phyloP scores from a whole-genome alignment of 805 yeast genomes.

The Metschnikowia chrysomelidarum region DNA sequence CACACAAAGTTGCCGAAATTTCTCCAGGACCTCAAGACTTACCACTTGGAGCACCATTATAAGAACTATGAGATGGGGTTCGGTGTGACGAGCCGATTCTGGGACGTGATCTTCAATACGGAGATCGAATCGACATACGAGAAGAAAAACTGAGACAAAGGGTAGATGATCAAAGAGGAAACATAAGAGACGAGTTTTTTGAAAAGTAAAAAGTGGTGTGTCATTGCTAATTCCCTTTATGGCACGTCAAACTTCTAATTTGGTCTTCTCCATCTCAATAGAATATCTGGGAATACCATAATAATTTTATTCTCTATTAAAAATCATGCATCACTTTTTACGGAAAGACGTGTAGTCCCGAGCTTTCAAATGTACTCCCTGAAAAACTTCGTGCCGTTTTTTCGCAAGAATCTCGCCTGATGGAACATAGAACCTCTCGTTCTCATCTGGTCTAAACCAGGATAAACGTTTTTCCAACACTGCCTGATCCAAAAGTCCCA shows the following conservation, averaged over 20 bases:
- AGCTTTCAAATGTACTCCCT: constrained; percentile 1
- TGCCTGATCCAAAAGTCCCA: constrained; percentile 10
- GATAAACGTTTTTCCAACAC: constrained; percentile 9
- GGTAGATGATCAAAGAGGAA: too few species aligned
- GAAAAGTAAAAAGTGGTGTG: too few species aligned
- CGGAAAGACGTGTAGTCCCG: constrained; percentile 7
- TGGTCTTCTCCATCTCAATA: too few species aligned
- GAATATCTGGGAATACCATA: too few species aligned
- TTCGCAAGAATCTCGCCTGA: background rate
- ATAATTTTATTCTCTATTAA: too few species aligned
- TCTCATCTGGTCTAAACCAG: constrained; percentile 3
- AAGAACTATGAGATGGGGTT: constrained; percentile 95
- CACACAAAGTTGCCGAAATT: constrained; percentile 79
- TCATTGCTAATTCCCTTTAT: too few species aligned
- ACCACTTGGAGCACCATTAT: constrained; percentile 96
- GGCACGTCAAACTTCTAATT: too few species aligned
- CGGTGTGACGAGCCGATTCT: constrained; percentile 90
- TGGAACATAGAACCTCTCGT: constrained; percentile 1
- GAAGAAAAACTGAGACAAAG: constrained; percentile 39
- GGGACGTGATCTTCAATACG: constrained; percentile 93
- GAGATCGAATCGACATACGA: constrained; percentile 54
- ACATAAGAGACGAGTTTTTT: too few species aligned
- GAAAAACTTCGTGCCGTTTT: constrained; percentile 4
- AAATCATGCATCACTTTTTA: too few species aligned
- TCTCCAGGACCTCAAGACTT: constrained; percentile 76